Percentiles rank a stretch among this genome's conserved stretches.
Evolutionary conservation across 2,329 filamentous ascomycete species (phyloP).

Genomic region (Colletotrichum chlorophyti): DNA sequence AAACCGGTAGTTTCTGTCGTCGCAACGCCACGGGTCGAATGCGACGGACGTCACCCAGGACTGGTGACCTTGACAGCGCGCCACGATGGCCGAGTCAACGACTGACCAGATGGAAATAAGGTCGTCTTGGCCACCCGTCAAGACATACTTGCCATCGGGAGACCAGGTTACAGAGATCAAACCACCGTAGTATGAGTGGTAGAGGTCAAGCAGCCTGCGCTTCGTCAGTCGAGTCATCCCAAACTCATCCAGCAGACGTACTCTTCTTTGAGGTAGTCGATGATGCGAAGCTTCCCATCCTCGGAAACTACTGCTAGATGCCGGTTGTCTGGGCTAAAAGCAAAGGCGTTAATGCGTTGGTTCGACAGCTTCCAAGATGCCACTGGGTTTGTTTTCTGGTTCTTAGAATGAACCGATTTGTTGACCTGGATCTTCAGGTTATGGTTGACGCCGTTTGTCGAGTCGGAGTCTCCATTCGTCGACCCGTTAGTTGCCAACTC

Average conservation of each 20-base stretch:
- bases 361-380: constrained; percentile 93
- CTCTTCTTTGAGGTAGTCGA: constrained; percentile 93
- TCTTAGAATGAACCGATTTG: constrained; percentile 93
- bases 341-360: constrained; percentile 87
- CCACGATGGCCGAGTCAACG: constrained; percentile 82
- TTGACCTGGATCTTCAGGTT: constrained; percentile 70
- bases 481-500: constrained; percentile 47
- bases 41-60: constrained; percentile 94
- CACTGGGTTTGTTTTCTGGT: constrained; percentile 92
- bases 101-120: constrained; percentile 95
- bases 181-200: constrained; percentile 91
- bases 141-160: constrained; percentile 92
- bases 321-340: constrained; percentile 88
- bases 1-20: constrained; percentile 93
- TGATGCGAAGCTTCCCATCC: constrained; percentile 86
- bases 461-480: constrained; percentile 41
- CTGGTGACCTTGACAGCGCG: constrained; percentile 91
- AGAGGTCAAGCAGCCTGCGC: constrained; percentile 80
- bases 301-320: constrained; percentile 92
- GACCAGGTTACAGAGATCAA: constrained; percentile 96
- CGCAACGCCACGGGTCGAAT: constrained; percentile 97
- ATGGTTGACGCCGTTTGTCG: constrained; percentile 39
- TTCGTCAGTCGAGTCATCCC: constrained; percentile 6
- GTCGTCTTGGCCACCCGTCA: constrained; percentile 96
- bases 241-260: constrained; percentile 48